Evolutionary conservation across 129 eudicot species (phyloP).

Genomic region (Chrysanthemum lavandulifolium): DNA sequence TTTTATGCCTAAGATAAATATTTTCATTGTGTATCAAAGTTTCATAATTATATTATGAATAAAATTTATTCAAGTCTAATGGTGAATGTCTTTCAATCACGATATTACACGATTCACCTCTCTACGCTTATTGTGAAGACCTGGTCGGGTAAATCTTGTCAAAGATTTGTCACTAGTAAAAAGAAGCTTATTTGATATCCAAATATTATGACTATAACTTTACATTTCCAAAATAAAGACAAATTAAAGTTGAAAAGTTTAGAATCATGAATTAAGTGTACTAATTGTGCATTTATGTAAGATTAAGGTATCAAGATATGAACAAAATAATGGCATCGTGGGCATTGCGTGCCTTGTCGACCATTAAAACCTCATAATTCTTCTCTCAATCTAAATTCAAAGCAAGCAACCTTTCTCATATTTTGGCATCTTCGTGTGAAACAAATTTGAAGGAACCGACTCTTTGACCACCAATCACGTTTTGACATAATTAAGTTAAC

Average conservation of each 20-base stretch:
- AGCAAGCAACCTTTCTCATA: slow-evolving; percentile 11
- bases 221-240: too few relatives aligned
- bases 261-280: background rate
- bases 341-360: slow-evolving; percentile 31
- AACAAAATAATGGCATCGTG: slow-evolving; percentile 15
- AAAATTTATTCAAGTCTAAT: too few relatives aligned
- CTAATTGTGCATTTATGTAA: background rate
- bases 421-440: slow-evolving; percentile 31
- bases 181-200: too few relatives aligned
- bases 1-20: too few relatives aligned
- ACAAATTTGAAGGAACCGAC: slow-evolving; percentile 20
- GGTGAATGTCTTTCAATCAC: too few relatives aligned
- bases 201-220: too few relatives aligned
- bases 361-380: slow-evolving; percentile 5
- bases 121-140: too few relatives aligned
- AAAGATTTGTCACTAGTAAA: too few relatives aligned
- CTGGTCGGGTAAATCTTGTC: too few relatives aligned
- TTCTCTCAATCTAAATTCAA: background rate
- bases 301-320: slow-evolving; percentile 18
- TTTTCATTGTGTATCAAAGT: too few relatives aligned
- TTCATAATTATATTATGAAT: too few relatives aligned
- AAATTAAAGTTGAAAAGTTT: background rate
- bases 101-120: too few relatives aligned
- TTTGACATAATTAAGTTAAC: background rate
- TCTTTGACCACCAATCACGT: slow-evolving; percentile 23